Evolutionary conservation across 805 yeast species (phyloP).

Genomic region (Wickerhamiella azyma): DNA sequence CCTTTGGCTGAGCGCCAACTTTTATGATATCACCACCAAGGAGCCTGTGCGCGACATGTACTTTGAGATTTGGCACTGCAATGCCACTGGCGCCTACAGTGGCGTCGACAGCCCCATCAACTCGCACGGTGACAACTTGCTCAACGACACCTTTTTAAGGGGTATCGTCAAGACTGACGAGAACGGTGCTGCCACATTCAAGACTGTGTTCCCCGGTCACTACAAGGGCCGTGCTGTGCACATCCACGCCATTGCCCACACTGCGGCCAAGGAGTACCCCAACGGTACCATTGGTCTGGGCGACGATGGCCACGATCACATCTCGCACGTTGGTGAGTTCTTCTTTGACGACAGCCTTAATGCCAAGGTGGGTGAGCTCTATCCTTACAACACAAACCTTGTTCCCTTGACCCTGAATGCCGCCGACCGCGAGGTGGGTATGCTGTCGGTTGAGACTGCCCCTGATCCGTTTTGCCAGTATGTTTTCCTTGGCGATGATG

Average conservation of each 20-base stretch:
- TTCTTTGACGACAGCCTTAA: conserved; percentile 2
- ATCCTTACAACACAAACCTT: not conserved
- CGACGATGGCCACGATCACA: not conserved
- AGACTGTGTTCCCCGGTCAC: conserved; percentile 4
- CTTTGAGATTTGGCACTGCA: conserved; percentile 4
- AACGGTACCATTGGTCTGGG: conserved; percentile 4
- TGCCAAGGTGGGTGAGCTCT: not conserved
- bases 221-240: not conserved
- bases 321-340: conserved; percentile 1
- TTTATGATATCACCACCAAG: conserved; percentile 1
- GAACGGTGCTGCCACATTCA: conserved; percentile 6
- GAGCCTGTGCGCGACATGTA: not conserved
- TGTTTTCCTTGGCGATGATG: not conserved
- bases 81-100: conserved; percentile 1
- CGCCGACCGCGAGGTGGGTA: not conserved
- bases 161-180: conserved; percentile 3
- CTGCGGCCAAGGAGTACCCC: not conserved
- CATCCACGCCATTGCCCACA: not conserved
- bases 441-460: not conserved
- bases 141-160: conserved; percentile 1
- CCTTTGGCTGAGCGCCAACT: conserved; percentile 3
- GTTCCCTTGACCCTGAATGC: not conserved
- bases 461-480: conserved; percentile 5
- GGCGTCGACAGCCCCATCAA: conserved; percentile 4
- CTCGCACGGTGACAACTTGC: conserved; percentile 1